Percentiles rank a stretch among this genome's conserved stretches.
Evolutionary conservation across 495 filamentous ascomycete genomes (phyloP).

Genomic region (Penicillium waksmanii): DNA sequence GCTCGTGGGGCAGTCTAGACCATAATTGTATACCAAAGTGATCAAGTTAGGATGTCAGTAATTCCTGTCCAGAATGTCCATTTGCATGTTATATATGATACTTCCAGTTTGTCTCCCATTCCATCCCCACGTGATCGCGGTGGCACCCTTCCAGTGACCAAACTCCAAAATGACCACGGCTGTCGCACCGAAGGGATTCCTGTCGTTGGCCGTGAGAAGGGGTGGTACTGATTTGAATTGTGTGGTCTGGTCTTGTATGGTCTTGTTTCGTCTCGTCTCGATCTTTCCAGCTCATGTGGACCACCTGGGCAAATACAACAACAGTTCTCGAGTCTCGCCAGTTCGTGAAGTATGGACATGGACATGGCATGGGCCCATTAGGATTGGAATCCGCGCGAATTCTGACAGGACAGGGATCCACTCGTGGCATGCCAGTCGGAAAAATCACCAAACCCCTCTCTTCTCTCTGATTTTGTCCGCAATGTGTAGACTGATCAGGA

Average conservation of each 20-base stretch:
- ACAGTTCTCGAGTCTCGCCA: not conserved
- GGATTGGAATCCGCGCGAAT: conserved; percentile 3
- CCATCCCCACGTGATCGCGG: no score
- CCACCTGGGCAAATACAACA: not conserved
- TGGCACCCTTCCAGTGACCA: no score
- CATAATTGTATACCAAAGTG: not conserved
- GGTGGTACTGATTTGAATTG: no score
- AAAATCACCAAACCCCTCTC: conserved; percentile 1
- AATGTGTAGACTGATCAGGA: not conserved
- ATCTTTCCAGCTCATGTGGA: not conserved
- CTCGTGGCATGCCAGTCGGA: conserved; percentile 7
- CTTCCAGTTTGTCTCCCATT: not conserved
- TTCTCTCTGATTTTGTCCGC: not conserved
- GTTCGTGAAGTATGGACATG: not conserved
- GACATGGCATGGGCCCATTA: conserved; percentile 21
- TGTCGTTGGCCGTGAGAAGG: no score
- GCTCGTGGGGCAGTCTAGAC: not conserved
- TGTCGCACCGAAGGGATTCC: no score
- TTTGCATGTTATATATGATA: not conserved
- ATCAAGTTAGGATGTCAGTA: no score
- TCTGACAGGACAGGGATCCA: conserved; percentile 28
- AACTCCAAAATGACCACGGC: not conserved
- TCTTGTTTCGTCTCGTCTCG: no score
- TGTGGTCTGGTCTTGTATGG: no score
- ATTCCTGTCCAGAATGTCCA: no score